These are phyloP conservation scores for Sedum album DNA, from an alignment of 164 flowering plant genomes.

Conservation along the genomic window DNA sequence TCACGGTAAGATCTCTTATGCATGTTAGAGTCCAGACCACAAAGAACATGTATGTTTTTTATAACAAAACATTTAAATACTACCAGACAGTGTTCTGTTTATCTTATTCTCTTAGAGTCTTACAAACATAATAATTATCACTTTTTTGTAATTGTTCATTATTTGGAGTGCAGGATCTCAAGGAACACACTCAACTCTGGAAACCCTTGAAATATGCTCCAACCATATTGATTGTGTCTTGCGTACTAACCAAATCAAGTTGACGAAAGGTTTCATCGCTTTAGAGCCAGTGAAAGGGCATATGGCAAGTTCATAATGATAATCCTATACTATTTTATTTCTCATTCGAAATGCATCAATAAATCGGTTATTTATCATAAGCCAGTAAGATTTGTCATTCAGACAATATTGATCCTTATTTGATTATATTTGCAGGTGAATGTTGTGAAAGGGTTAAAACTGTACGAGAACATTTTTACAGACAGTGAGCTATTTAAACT, in stretches of 20 bases:
- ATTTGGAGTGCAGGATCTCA: slow-evolving; percentile 45
- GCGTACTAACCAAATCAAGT: slow-evolving; percentile 58
- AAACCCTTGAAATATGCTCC: slow-evolving; percentile 38
- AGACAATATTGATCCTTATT: background rate
- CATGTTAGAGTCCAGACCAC: background rate
- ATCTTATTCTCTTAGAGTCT: background rate
- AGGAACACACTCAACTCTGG: slow-evolving; percentile 27
- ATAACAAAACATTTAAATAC: background rate
- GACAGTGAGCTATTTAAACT: slow-evolving; percentile 65
- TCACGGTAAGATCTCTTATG: background rate
- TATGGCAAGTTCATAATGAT: slow-evolving; percentile 60
- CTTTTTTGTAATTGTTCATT: background rate
- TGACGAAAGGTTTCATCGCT: slow-evolving; percentile 84
- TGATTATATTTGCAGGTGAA: slow-evolving; percentile 54
- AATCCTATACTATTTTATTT: too few species aligned
- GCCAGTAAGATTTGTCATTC: background rate
- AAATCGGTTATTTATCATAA: slow-evolving; percentile 10
- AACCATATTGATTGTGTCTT: slow-evolving; percentile 57
- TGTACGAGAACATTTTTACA: slow-evolving; percentile 69
- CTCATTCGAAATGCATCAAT: background rate
- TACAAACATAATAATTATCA: background rate
- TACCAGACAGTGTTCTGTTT: background rate
- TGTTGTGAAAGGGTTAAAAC: slow-evolving; percentile 83
- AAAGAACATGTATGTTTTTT: background rate
- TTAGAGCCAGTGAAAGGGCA: slow-evolving; percentile 93